phyloP scores from a whole-genome alignment of 2,329 filamentous ascomycete genomes.

The Curvularia sp. region DNA sequence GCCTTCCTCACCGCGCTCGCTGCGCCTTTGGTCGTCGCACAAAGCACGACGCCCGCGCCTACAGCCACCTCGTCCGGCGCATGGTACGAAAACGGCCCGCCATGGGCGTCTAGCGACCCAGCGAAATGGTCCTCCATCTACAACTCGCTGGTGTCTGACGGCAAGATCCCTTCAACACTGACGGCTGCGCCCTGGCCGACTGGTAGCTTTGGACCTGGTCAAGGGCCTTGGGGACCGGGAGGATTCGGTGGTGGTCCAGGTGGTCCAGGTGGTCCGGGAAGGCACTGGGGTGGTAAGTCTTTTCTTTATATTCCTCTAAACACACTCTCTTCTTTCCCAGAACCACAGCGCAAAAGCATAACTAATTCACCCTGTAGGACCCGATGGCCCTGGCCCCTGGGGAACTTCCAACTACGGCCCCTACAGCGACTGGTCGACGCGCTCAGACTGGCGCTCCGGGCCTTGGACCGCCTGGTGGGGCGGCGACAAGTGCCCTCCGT shows the following conservation, averaged over 20 bases:
- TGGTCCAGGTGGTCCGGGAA: constrained; percentile 12
- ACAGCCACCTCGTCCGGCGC: constrained; percentile 13
- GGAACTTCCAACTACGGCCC: constrained; percentile 39
- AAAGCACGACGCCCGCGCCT: constrained; percentile 17
- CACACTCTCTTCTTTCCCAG: too few relatives aligned
- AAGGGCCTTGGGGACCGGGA: constrained; percentile 26
- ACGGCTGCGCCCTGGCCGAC: constrained; percentile 36
- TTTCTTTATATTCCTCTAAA: too few relatives aligned
- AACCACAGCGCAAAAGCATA: neutral
- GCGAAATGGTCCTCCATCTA: constrained; percentile 37
- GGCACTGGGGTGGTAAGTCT: constrained; percentile 33
- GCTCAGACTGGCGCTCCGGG: constrained; percentile 34
- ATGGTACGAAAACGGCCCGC: constrained; percentile 16
- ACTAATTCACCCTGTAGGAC: constrained; percentile 12
- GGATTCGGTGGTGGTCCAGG: constrained; percentile 1
- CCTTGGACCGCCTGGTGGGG: constrained; percentile 50
- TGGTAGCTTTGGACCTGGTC: constrained; percentile 29
- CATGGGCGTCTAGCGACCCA: constrained; percentile 32
- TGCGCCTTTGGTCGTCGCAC: constrained; percentile 14
- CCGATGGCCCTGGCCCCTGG: constrained; percentile 36
- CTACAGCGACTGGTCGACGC: constrained; percentile 40
- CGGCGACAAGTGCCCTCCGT: constrained; percentile 38
- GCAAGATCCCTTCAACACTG: constrained; percentile 37
- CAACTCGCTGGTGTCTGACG: constrained; percentile 33
- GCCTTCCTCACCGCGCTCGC: constrained; percentile 11